These are phyloP conservation scores for Periglandula ipomoeae DNA, from an alignment of 2,329 filamentous ascomycete species.

Conservation along the genomic window DNA sequence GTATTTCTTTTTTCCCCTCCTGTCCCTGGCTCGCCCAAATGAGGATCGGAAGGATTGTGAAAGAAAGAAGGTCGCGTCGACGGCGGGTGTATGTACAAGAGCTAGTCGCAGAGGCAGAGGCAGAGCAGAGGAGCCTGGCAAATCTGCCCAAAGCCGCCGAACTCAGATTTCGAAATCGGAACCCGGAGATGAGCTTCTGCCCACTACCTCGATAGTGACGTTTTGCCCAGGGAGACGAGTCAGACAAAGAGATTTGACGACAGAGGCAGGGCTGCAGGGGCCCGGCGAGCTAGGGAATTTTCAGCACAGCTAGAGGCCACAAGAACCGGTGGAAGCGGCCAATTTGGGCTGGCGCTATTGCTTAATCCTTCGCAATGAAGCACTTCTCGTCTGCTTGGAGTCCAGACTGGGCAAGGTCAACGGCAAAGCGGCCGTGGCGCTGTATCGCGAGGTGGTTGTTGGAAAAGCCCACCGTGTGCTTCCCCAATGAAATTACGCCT, in stretches of 20 bases:
- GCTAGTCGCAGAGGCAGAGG: not conserved
- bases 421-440: no score
- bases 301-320: not conserved
- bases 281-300: not conserved
- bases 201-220: not conserved
- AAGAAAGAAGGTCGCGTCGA: not conserved
- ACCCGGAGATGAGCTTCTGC: constrained; percentile 4
- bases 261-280: constrained; percentile 2
- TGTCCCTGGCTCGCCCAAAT: not conserved
- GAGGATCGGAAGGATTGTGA: not conserved
- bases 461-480: not conserved
- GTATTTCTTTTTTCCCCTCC: not conserved
- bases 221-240: constrained; percentile 8
- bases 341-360: not conserved
- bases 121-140: not conserved
- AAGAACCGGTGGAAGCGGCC: not conserved
- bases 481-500: constrained; percentile 2
- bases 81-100: no score
- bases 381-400: no score
- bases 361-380: not conserved
- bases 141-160: not conserved
- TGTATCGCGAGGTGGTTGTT: not conserved
- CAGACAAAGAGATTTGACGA: constrained; percentile 11
- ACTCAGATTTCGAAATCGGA: constrained; percentile 1
- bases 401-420: no score